A percentile compares a stretch with the other conserved stretches of the same genome.
These are phyloP conservation scores for Lenwebbia sp. DNA, from an alignment of 345 rosid genomes.

Conservation along the genomic window DNA sequence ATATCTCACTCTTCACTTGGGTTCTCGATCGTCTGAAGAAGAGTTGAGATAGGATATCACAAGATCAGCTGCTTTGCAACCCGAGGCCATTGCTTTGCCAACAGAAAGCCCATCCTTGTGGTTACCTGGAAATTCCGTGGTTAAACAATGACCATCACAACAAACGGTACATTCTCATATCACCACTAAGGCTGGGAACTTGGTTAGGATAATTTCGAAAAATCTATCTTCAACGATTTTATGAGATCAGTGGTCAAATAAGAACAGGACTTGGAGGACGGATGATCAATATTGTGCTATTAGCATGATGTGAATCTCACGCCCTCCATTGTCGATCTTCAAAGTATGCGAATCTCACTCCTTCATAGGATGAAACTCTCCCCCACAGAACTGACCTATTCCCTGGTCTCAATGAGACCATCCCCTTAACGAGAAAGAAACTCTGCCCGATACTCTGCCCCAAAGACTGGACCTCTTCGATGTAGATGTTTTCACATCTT, in stretches of 20 bases:
- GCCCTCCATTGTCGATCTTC: neutral
- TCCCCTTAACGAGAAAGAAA: neutral
- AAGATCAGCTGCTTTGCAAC: slow-evolving; percentile 84
- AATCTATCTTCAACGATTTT: neutral
- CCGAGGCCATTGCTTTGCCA: slow-evolving; percentile 75
- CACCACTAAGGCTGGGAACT: neutral
- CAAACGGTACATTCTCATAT: neutral
- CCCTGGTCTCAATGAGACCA: neutral
- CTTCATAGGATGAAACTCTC: neutral
- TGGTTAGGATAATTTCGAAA: neutral
- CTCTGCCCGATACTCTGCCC: neutral
- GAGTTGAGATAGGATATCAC: slow-evolving; percentile 70
- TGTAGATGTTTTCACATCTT: neutral
- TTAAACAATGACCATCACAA: neutral
- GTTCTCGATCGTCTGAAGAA: slow-evolving; percentile 24
- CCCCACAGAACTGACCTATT: neutral
- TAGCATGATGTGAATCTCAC: neutral
- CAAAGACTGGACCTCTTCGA: neutral
- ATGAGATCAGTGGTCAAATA: neutral
- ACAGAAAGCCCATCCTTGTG: slow-evolving; percentile 82
- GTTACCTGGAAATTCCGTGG: slow-evolving; percentile 44
- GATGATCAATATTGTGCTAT: neutral
- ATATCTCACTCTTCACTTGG: slow-evolving; percentile 2
- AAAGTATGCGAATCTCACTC: no score
- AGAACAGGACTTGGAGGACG: neutral